A percentile compares a stretch with the other conserved stretches of the same genome.
Evolutionary conservation across 1,284 basidiomycete species (phyloP).

Genomic region (Ceratobasidium papillatum): DNA sequence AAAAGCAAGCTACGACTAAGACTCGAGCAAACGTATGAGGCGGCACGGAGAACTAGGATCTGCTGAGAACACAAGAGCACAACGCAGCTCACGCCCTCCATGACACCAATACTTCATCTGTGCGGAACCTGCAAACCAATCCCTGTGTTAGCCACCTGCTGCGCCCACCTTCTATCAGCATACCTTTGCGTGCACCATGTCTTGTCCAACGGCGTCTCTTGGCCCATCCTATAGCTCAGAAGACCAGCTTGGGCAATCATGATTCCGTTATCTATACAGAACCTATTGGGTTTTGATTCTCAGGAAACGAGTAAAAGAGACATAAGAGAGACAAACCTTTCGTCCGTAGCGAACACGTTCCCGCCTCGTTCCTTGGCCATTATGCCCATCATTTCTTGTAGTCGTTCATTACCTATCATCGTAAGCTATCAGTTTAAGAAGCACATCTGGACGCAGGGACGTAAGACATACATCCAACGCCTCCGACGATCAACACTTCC

Average conservation of each 20-base stretch:
- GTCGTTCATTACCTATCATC: conserved; percentile 81
- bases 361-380: conserved; percentile 94
- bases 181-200: conserved; percentile 91
- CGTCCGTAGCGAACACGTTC: conserved; percentile 94
- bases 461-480: conserved; percentile 88
- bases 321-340: conserved; percentile 66
- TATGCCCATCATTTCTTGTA: conserved; percentile 99
- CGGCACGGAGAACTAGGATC: too few relatives aligned
- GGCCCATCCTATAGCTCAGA: conserved; percentile 92
- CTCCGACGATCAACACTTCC: conserved; percentile 97
- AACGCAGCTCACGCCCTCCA: conserved; percentile 68
- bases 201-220: conserved; percentile 76
- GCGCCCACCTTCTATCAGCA: background rate
- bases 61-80: too few relatives aligned
- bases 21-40: too few relatives aligned
- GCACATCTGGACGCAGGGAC: background rate
- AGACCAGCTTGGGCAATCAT: conserved; percentile 99
- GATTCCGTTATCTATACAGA: conserved; percentile 99
- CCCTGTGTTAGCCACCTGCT: background rate
- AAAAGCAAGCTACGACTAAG: too few relatives aligned
- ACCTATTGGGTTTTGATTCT: conserved; percentile 61
- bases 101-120: conserved; percentile 87
- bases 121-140: conserved; percentile 72
- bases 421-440: background rate
- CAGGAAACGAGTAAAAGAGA: background rate